phyloP scores from a whole-genome alignment of 169 alveolate genomes.

The Plasmodium gonderi region DNA sequence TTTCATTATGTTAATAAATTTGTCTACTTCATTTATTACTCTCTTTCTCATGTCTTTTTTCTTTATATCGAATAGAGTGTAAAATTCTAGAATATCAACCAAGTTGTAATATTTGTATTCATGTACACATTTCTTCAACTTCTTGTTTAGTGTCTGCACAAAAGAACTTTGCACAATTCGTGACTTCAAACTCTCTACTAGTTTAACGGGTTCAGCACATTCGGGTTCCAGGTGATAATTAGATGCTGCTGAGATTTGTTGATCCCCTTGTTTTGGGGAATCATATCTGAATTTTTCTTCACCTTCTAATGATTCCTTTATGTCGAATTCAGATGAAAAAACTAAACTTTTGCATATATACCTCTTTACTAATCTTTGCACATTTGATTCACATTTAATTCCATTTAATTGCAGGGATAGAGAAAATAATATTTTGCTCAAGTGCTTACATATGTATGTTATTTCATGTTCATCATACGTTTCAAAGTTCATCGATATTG shows the following conservation, averaged over 20 bases:
- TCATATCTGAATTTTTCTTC: not conserved
- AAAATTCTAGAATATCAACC: constrained; percentile 52
- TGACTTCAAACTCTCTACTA: not conserved
- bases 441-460: constrained; percentile 33
- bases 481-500: not conserved
- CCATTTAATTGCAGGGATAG: not conserved
- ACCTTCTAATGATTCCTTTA: not conserved
- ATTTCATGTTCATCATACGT: constrained; percentile 50
- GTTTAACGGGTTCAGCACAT: not conserved
- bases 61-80: constrained; percentile 23
- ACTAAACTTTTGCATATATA: constrained; percentile 55
- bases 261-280: no score
- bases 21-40: constrained; percentile 47
- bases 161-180: not conserved
- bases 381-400: not conserved
- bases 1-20: constrained; percentile 41
- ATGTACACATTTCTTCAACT: constrained; percentile 15
- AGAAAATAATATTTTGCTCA: constrained; percentile 26
- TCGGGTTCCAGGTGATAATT: no score
- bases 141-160: constrained; percentile 9
- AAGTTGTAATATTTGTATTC: constrained; percentile 64
- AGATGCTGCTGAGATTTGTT: no score
- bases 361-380: constrained; percentile 30
- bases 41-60: constrained; percentile 21
- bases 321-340: not conserved